A percentile compares a stretch with the other conserved stretches of the same genome.
Conservation (phyloP, 805 yeast genomes). For the Lipomyces yamadae region DNA sequence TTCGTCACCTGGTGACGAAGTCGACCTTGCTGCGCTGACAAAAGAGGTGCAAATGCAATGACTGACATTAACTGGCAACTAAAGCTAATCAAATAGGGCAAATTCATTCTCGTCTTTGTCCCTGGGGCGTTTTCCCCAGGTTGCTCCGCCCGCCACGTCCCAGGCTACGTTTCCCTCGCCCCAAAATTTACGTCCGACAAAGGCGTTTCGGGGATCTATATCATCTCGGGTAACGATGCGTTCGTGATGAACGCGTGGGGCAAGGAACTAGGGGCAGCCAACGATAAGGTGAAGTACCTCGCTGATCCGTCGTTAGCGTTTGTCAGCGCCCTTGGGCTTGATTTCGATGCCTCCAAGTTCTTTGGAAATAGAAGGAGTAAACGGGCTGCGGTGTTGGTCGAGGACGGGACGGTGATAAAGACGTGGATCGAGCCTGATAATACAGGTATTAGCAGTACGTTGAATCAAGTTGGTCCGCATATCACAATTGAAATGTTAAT, state of each 20-base stretch:
- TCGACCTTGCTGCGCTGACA: conserved; percentile 55
- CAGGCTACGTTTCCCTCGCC: conserved; percentile 65
- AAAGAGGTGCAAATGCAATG: conserved; percentile 13
- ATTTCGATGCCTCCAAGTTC: conserved; percentile 74
- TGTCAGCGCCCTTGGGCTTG: conserved; percentile 63
- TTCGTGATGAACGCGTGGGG: conserved; percentile 87
- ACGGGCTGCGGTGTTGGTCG: conserved; percentile 76
- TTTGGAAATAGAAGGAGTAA: conserved; percentile 78
- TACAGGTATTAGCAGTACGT: conserved; percentile 60
- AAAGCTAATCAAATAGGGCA: conserved; percentile 49
- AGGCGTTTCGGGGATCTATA: conserved; percentile 66
- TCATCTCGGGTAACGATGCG: conserved; percentile 83
- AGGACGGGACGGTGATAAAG: conserved; percentile 71
- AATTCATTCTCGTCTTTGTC: conserved; percentile 61
- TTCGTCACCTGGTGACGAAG: conserved; percentile 66
- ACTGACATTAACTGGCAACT: neutral
- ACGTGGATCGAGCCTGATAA: conserved; percentile 81
- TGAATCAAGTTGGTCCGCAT: conserved; percentile 39
- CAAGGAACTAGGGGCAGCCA: conserved; percentile 45
- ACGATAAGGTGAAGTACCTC: conserved; percentile 57
- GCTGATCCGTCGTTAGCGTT: conserved; percentile 84
- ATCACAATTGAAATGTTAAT: neutral
- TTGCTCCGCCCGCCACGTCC: conserved; percentile 72
- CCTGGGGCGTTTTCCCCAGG: conserved; percentile 85
- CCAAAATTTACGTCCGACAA: conserved; percentile 59